Evolutionary conservation across 106 monocot species (phyloP).

Genomic region (Dendrobium chrysotoxum): DNA sequence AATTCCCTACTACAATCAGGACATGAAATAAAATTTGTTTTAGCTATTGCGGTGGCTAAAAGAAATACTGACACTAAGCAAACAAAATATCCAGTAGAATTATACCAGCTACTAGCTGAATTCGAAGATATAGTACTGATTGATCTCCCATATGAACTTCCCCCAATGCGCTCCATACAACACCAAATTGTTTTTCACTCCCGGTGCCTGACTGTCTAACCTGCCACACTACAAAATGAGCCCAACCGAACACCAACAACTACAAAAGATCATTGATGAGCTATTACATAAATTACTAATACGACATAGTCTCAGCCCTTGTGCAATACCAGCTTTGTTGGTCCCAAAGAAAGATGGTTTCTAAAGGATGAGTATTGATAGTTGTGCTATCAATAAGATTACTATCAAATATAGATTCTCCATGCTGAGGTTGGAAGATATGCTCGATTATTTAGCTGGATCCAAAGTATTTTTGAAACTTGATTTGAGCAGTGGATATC

Average conservation of each 20-base stretch:
- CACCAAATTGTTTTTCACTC: background rate
- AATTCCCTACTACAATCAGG: too few species aligned
- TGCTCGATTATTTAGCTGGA: background rate
- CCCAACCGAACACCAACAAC: background rate
- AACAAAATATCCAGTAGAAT: too few species aligned
- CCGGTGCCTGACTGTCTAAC: background rate
- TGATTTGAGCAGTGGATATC: background rate
- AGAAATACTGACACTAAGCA: too few species aligned
- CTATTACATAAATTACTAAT: background rate
- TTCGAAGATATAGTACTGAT: too few species aligned
- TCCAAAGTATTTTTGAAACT: background rate
- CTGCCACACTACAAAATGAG: background rate
- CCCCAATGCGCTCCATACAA: background rate
- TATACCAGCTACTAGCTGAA: too few species aligned
- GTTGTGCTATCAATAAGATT: too few species aligned
- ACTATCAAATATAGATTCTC: background rate
- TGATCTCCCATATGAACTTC: too few species aligned
- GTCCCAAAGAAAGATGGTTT: background rate
- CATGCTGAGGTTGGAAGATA: background rate
- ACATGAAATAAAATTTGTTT: too few species aligned
- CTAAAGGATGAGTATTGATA: background rate
- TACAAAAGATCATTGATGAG: background rate
- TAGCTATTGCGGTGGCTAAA: too few species aligned
- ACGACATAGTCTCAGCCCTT: background rate
- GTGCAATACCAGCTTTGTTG: too few species aligned